Base-by-base conservation (phyloP, 225 moss, liverwort and hornwort genomes). In the Lunularia cruciata region DNA sequence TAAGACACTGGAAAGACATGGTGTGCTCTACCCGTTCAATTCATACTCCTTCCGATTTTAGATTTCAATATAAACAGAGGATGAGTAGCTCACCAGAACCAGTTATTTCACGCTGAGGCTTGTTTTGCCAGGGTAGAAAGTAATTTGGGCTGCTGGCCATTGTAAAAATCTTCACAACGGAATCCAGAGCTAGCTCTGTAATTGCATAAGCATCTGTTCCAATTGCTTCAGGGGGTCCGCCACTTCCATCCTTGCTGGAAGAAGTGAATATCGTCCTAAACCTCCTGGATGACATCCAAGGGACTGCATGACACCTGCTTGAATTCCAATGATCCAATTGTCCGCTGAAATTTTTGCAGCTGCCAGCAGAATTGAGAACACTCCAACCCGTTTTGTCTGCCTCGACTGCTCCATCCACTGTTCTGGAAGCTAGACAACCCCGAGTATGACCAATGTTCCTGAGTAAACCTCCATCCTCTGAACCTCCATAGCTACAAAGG, bases 121-220 rank as follows among this genome's bases (percentile, higher is more conserved):
- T 95, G 77, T 92, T 95, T 71, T 95, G 95, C 95, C 95, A 95
- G 4, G 95, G 95, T 30, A 90, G 85, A 57, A 95, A 92, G 78
- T 92, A 95, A 75, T 92, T 95, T 3, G 95, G 95, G 72, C 92
- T 90, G 70, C 95, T 86, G 51, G 92, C 86, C 79, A 92, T 91
- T 19, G 95, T 86, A 56, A 92, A 95, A 51, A 95, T 83, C 73
- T 95, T 95, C 65, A 95, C 94, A 38, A 95, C 94, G 2, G 94
- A 89, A 76, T 92, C 94, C 71, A 95, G 70, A 19, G 94, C 91
- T 20, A 95, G 84, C 78, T 95, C 91, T 46, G 91, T 91, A 46
- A 91, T 75, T 11, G 91, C 80, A 43, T 86, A 88, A 8, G 94
- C 89, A 77, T 91, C 94, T 13, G 88, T 73, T 70, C 89, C 83